Percentiles rank a stretch among this genome's conserved stretches.
Evolutionary conservation across 441 rosid genomes (phyloP).

Genomic region (Erysimum cheiri): DNA sequence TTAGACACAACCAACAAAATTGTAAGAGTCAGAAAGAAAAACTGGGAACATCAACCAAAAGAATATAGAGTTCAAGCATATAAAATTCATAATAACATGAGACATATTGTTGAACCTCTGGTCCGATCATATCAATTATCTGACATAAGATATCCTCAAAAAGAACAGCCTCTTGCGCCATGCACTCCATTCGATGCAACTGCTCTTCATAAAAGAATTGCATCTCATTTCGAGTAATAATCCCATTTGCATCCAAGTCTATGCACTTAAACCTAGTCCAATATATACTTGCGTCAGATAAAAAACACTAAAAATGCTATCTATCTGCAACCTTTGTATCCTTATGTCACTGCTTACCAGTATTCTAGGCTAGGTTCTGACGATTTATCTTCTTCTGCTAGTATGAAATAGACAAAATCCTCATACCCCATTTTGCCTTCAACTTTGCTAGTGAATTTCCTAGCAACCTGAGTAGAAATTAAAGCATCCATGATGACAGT

Average conservation of each 20-base stretch:
- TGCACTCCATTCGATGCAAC: constrained; percentile 98
- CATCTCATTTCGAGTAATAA: constrained; percentile 88
- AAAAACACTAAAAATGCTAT: constrained; percentile 5
- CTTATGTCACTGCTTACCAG: no score
- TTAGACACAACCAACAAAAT: constrained; percentile 12
- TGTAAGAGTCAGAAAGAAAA: constrained; percentile 2
- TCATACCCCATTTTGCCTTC: constrained; percentile 99
- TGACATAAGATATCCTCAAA: constrained; percentile 98
- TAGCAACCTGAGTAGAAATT: constrained; percentile 64
- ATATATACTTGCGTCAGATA: constrained; percentile 24
- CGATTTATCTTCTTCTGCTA: constrained; percentile 97
- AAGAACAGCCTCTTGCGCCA: constrained; percentile 98
- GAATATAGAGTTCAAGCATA: constrained; percentile 1
- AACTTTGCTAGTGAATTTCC: constrained; percentile 89
- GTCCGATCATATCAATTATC: constrained; percentile 95
- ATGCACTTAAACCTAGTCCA: constrained; percentile 84
- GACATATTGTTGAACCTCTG: constrained; percentile 63
- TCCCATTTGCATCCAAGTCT: constrained; percentile 95
- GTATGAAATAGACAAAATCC: constrained; percentile 96
- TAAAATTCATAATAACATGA: constrained; percentile 10
- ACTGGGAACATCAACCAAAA: background rate
- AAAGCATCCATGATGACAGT: constrained; percentile 25
- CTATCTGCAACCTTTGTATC: constrained; percentile 41
- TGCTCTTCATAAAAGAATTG: constrained; percentile 98
- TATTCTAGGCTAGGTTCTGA: constrained; percentile 97